Evolutionary conservation across 495 filamentous ascomycete species (phyloP).

Genomic region (Annulohypoxylon moriforme): DNA sequence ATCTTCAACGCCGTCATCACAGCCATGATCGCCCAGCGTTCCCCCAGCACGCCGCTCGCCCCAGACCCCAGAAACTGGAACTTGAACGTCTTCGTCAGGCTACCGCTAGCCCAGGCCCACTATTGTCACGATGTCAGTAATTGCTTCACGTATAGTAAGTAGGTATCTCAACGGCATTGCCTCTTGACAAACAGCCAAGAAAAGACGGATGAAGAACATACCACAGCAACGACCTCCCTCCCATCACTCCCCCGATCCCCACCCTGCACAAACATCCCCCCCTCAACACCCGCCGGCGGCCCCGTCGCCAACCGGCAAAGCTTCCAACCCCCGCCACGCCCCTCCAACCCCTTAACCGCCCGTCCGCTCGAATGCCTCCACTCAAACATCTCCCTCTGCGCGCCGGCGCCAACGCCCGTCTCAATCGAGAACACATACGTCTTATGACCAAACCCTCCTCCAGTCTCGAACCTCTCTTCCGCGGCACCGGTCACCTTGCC

Average conservation of each 20-base stretch:
- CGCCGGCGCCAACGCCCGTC: conserved; percentile 8
- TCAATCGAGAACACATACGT: conserved; percentile 42
- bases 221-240: conserved; percentile 48
- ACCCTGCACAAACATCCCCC: conserved; percentile 4
- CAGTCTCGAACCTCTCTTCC: conserved; percentile 21
- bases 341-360: conserved; percentile 36
- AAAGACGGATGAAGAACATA: background rate
- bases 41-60: conserved; percentile 42
- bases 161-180: too few relatives aligned
- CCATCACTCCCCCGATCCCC: conserved; percentile 31
- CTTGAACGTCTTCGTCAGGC: conserved; percentile 35
- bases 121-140: background rate
- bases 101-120: conserved; percentile 22
- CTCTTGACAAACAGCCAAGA: background rate
- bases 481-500: conserved; percentile 5
- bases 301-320: conserved; percentile 38
- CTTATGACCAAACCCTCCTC: background rate
- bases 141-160: background rate
- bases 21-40: conserved; percentile 50
- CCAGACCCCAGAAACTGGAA: conserved; percentile 48
- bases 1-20: conserved; percentile 45
- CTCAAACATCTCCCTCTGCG: conserved; percentile 44
- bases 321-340: conserved; percentile 39
- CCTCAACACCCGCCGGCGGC: background rate
- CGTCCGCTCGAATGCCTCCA: conserved; percentile 44